These are phyloP conservation scores for Boletellus emodensis DNA, from an alignment of 768 basidiomycete species.

Conservation along the genomic window DNA sequence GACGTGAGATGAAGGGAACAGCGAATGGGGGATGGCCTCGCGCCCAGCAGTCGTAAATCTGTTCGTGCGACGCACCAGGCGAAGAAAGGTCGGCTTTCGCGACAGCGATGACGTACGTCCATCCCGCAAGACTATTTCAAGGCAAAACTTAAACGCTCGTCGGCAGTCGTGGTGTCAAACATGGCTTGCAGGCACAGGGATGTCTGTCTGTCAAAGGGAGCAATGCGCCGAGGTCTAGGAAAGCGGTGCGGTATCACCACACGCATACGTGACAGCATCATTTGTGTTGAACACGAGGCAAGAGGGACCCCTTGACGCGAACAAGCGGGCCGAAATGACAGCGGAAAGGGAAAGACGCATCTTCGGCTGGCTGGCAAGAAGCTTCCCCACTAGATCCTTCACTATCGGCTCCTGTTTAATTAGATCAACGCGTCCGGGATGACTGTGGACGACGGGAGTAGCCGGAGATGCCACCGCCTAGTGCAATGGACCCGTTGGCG, in stretches of 20 bases:
- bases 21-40: conserved; percentile 19
- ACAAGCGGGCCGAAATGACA: conserved; percentile 3
- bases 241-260: conserved; percentile 14
- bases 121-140: conserved; percentile 16
- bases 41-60: conserved; percentile 14
- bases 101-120: conserved; percentile 29
- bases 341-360: conserved; percentile 6
- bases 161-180: conserved; percentile 8
- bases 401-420: conserved; percentile 4
- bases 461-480: neutral
- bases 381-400: conserved; percentile 5
- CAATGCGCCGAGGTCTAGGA: neutral
- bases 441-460: conserved; percentile 3
- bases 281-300: conserved; percentile 25
- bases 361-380: conserved; percentile 9
- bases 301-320: conserved; percentile 10
- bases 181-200: conserved; percentile 11
- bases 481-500: conserved; percentile 6
- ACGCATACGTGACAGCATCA: conserved; percentile 11
- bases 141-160: conserved; percentile 23
- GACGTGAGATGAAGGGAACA: conserved; percentile 8
- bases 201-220: conserved; percentile 5
- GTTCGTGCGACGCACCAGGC: conserved; percentile 5
- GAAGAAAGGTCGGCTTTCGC: conserved; percentile 10
- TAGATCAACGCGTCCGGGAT: conserved; percentile 9